Percentiles rank a stretch among this genome's conserved stretches.
Conservation (phyloP, 1,139 yeast genomes). For the Pichia sp. region DNA sequence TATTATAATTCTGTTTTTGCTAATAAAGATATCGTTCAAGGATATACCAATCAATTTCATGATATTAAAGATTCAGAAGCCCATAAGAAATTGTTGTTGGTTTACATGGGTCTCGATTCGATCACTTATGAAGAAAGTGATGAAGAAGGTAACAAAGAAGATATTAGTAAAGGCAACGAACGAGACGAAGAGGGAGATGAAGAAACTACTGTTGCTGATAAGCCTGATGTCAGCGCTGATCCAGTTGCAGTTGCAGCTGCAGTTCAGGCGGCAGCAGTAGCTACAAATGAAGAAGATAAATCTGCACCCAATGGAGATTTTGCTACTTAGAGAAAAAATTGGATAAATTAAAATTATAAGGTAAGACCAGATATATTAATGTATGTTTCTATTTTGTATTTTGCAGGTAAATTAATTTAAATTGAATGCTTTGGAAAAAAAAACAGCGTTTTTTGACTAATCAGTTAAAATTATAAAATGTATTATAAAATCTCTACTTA, state of each 20-base stretch:
- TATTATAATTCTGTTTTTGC: conserved; percentile 22
- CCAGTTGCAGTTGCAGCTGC: neutral
- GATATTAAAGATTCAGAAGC: conserved; percentile 29
- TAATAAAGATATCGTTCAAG: conserved; percentile 23
- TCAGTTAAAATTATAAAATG: too few relatives aligned
- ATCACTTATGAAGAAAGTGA: conserved; percentile 29
- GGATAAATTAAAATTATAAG: too few relatives aligned
- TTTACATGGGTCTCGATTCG: conserved; percentile 31
- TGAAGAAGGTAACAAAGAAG: conserved; percentile 11
- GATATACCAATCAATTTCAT: conserved; percentile 20
- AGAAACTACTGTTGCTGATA: neutral
- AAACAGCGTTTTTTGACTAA: too few relatives aligned
- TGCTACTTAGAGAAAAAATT: too few relatives aligned
- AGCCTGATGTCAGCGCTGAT: neutral
- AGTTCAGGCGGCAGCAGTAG: too few relatives aligned
- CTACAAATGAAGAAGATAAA: too few relatives aligned
- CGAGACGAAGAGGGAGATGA: neutral
- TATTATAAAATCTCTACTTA: too few relatives aligned
- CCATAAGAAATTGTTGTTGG: conserved; percentile 29
- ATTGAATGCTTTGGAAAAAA: too few relatives aligned
- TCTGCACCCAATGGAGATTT: too few relatives aligned
- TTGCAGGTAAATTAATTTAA: too few relatives aligned
- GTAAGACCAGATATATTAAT: too few relatives aligned
- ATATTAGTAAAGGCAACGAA: neutral
- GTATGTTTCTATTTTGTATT: too few relatives aligned